Evolutionary conservation across 257 asterid genomes (phyloP).

Genomic region (Solanum chiquidenum): DNA sequence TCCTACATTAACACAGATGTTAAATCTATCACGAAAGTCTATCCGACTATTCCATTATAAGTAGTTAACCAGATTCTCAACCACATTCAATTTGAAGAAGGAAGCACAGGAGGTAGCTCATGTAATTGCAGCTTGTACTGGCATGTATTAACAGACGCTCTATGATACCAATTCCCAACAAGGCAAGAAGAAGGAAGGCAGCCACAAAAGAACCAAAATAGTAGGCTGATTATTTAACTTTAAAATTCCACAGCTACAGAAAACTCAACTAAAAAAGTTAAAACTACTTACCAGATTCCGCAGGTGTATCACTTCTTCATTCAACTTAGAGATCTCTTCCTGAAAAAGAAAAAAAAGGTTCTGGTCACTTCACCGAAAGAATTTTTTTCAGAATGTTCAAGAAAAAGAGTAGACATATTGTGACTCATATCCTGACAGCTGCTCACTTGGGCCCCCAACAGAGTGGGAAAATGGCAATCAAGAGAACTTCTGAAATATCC

Average conservation of each 20-base stretch:
- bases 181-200: neutral
- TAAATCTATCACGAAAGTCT: neutral
- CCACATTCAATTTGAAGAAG: neutral
- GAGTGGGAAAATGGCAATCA: neutral
- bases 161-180: neutral
- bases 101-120: neutral
- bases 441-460: neutral
- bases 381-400: neutral
- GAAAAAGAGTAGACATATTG: neutral
- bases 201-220: neutral
- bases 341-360: conserved; percentile 12
- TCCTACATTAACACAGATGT: neutral
- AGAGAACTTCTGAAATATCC: neutral
- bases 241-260: neutral
- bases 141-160: neutral
- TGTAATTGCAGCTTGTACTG: neutral
- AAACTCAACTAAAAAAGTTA: neutral
- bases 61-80: neutral
- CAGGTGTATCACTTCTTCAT: conserved; percentile 45
- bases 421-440: neutral
- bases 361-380: neutral
- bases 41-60: neutral
- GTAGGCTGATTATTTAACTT: neutral
- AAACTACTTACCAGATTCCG: conserved; percentile 39
- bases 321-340: conserved; percentile 77